phyloP scores from a whole-genome alignment of 1,284 basidiomycete species.

The Volvariella surrecta region DNA sequence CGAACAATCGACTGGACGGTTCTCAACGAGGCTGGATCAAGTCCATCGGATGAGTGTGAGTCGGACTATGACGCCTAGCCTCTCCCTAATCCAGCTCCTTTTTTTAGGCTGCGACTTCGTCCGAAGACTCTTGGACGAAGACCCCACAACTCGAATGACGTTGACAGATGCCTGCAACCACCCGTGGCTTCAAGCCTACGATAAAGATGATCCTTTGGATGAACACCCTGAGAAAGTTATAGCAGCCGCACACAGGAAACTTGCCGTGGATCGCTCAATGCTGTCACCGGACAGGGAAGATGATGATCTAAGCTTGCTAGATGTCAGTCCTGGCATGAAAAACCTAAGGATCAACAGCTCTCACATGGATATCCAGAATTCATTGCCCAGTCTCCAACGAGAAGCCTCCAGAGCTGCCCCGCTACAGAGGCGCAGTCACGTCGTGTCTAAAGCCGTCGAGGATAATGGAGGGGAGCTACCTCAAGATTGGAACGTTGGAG shows the following conservation, averaged over 20 bases:
- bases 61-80: neutral
- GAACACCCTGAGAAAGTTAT: too few species aligned
- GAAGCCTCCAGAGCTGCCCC: conserved; percentile 21
- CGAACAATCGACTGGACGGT: conserved; percentile 56
- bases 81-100: conserved; percentile 3
- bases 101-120: conserved; percentile 27
- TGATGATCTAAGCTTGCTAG: too few species aligned
- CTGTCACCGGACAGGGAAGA: too few species aligned
- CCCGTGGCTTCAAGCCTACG: conserved; percentile 32
- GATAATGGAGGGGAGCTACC: conserved; percentile 19
- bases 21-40: conserved; percentile 26
- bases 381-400: neutral
- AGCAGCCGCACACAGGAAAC: too few species aligned
- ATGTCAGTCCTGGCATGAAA: too few species aligned
- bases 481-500: conserved; percentile 7
- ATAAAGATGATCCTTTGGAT: neutral
- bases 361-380: too few species aligned
- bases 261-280: too few species aligned
- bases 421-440: conserved; percentile 39
- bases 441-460: conserved; percentile 32
- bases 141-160: conserved; percentile 26
- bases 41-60: conserved; percentile 16
- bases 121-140: conserved; percentile 22
- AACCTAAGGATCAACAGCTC: too few species aligned
- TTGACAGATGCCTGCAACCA: conserved; percentile 21